A percentile compares a stretch with the other conserved stretches of the same genome.
phyloP scores from a whole-genome alignment of 345 rosid species.

The Psidium friedrichsthalianum region DNA sequence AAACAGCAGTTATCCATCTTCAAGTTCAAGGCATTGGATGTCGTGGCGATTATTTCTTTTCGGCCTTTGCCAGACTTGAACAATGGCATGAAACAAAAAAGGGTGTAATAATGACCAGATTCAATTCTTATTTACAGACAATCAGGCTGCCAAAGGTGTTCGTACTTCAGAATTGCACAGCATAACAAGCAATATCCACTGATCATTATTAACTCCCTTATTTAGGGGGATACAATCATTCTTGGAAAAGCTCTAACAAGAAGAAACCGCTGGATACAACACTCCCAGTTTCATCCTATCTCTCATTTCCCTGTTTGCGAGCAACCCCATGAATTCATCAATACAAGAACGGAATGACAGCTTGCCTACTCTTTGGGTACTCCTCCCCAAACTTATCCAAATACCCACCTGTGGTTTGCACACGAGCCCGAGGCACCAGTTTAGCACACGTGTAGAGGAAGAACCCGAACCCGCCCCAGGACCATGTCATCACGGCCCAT shows the following conservation, averaged over 20 bases:
- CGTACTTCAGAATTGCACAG: not conserved
- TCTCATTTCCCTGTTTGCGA: not conserved
- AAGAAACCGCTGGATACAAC: not conserved
- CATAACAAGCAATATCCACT: not conserved
- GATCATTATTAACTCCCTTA: not conserved
- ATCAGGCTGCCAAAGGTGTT: not conserved
- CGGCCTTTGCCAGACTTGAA: not conserved
- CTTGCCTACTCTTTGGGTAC: conserved; percentile 57
- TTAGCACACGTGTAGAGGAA: conserved; percentile 68
- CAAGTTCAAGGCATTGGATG: not conserved
- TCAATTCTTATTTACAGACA: not conserved
- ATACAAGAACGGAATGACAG: conserved; percentile 61
- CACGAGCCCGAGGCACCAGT: conserved; percentile 63
- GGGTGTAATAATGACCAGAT: not conserved
- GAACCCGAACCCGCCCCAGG: conserved; percentile 74
- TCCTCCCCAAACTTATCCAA: conserved; percentile 64
- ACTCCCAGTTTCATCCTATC: not conserved
- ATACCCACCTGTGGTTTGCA: conserved; percentile 68
- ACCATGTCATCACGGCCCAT: conserved; percentile 84
- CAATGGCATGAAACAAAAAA: not conserved
- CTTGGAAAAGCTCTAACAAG: not conserved
- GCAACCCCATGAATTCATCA: conserved; percentile 9
- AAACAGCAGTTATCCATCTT: not conserved
- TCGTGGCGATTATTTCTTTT: not conserved
- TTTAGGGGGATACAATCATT: not conserved